Evolutionary conservation across 2,329 filamentous ascomycete genomes (phyloP).

Genomic region (Xylaria sp.): DNA sequence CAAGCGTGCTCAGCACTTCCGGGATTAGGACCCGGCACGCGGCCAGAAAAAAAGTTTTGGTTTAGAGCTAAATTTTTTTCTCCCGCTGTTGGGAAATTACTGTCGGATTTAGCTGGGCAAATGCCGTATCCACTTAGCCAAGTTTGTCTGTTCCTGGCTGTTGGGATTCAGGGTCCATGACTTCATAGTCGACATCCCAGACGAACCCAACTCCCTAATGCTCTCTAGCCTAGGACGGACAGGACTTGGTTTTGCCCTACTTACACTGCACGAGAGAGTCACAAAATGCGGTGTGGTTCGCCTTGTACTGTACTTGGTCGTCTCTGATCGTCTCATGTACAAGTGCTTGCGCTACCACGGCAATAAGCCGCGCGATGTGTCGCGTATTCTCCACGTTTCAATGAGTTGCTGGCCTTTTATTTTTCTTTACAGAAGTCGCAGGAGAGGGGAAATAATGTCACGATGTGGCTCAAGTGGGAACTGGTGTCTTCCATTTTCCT

Average conservation of each 20-base stretch:
- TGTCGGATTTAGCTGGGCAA: constrained; percentile 22
- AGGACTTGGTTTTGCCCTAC: constrained; percentile 1
- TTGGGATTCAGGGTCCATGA: constrained; percentile 32
- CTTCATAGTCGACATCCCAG: constrained; percentile 21
- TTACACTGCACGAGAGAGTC: constrained; percentile 8
- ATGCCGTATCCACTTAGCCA: constrained; percentile 26
- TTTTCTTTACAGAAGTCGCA: background rate
- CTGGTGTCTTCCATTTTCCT: background rate
- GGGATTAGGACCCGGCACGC: constrained; percentile 7
- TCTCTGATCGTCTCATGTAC: background rate
- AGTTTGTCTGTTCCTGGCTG: constrained; percentile 18
- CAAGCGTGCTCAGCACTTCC: constrained; percentile 2
- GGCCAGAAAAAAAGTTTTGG: constrained; percentile 9
- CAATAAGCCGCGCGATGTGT: background rate
- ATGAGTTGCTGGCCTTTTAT: no score
- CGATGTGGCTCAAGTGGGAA: background rate
- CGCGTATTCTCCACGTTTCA: background rate
- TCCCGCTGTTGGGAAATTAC: constrained; percentile 20
- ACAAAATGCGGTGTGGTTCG: constrained; percentile 24
- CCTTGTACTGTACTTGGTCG: constrained; percentile 12
- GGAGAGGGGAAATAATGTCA: background rate
- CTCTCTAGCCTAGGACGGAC: background rate
- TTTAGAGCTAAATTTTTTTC: constrained; percentile 18
- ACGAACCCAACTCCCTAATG: constrained; percentile 1
- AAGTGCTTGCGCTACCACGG: no score